Base-by-base conservation (phyloP, 148 eudicot genomes). In the Rhododendron ferrugineum region DNA sequence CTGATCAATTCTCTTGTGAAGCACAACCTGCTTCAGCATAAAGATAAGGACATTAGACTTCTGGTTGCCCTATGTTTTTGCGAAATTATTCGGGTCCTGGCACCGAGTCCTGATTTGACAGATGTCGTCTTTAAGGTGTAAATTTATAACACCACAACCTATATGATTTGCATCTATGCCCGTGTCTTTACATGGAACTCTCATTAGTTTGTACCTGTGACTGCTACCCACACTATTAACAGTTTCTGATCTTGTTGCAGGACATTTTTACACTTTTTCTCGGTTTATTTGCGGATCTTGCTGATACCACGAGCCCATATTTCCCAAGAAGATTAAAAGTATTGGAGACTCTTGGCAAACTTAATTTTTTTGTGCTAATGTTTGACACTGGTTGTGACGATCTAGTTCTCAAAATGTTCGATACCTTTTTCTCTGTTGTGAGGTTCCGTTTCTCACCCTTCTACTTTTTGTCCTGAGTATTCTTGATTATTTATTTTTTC, bases 81-180 rank as follows among this genome's bases (percentile, higher is more conserved):
- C 87, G 99, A 96, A 93, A 90, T 96, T 81, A 87, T 96, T 77
- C 89, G 99, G 88, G 83, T 96, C 78, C 88, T 95, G 83, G 98
- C 98, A 70, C 99, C 98, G 79, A 89, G 95, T 81, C 99, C 99
- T 66, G 92, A 87, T 72, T 93, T 95, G 80, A 86, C 87, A 79
- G 93, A 93, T 86, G 87, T 86, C 78, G 84, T 87, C 34, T 89
- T 87, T 54, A 91, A 89, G 99, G 99, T 96, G 82, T 85, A 13
- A 22, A 54, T 81, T 84, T 44, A 66, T 49, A 16, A 84, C 56
- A 23, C 52, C 66, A 23, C 10, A 2, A 52, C 16, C 52, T 83
- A 49, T 42, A 14, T 28, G 28, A 26, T 60, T 70, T 30, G 30
- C 15, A 7, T 44, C 42, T 78, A 23, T 49, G 47, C 28, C 20